A percentile compares a stretch with the other conserved stretches of the same genome.
Conservation (phyloP, 768 basidiomycete species). For the Kwoniella pini region DNA sequence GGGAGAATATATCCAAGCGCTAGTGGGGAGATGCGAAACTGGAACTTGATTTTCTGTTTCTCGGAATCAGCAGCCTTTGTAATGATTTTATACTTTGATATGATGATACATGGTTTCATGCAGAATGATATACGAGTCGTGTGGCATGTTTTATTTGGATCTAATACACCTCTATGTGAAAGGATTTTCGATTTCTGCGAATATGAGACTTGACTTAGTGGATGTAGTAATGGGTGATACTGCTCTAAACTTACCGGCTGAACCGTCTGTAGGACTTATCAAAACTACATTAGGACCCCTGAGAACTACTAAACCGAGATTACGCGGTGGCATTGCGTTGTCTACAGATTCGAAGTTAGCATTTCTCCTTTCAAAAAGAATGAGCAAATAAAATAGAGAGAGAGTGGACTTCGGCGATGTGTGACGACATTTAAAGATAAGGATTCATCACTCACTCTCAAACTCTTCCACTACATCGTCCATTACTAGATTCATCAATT, state of each 20-base stretch:
- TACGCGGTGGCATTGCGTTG: conserved; percentile 57
- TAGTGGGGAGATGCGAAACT: too few relatives aligned
- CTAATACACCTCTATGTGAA: conserved; percentile 44
- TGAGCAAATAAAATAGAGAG: too few relatives aligned
- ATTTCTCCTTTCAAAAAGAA: not conserved
- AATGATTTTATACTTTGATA: too few relatives aligned
- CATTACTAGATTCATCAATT: conserved; percentile 91
- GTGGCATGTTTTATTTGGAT: too few relatives aligned
- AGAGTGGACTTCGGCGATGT: too few relatives aligned
- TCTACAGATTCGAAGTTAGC: conserved; percentile 55
- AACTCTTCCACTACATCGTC: conserved; percentile 90
- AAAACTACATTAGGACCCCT: conserved; percentile 93
- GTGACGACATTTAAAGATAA: not conserved
- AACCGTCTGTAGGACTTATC: conserved; percentile 91
- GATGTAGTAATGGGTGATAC: not conserved
- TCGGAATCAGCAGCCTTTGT: too few relatives aligned
- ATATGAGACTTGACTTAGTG: not conserved
- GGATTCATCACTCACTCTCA: conserved; percentile 60
- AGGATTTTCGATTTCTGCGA: conserved; percentile 47
- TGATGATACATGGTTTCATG: too few relatives aligned
- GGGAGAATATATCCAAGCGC: too few relatives aligned
- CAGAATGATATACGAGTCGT: too few relatives aligned
- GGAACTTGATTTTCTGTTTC: too few relatives aligned
- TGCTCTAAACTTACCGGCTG: conserved; percentile 59
- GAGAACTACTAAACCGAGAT: conserved; percentile 80